phyloP scores from a whole-genome alignment of 345 rosid species.

The Brassica rapa region DNA sequence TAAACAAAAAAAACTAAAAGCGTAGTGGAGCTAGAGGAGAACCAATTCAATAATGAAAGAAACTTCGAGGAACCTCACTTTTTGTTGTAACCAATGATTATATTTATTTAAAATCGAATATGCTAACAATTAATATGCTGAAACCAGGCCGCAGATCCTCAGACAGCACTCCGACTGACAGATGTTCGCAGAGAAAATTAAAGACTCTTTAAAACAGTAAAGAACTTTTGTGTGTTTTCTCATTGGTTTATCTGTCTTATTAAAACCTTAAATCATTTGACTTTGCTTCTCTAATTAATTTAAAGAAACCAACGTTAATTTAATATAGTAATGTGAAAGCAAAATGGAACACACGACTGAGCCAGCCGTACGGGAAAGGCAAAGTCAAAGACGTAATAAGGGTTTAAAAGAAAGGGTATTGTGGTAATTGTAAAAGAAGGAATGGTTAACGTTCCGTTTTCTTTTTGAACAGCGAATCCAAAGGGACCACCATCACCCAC shows the following conservation, averaged over 20 bases:
- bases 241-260: background rate
- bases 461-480: constrained; percentile 24
- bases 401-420: background rate
- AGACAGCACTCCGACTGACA: constrained; percentile 30
- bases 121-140: background rate
- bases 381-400: constrained; percentile 31
- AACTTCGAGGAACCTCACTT: constrained; percentile 32
- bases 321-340: background rate
- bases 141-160: constrained; percentile 10
- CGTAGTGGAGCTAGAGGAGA: constrained; percentile 22
- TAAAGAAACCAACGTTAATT: background rate
- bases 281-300: background rate
- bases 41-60: constrained; percentile 23
- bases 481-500: constrained; percentile 28
- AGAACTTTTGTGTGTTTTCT: background rate
- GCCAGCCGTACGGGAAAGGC: constrained; percentile 29
- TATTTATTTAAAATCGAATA: background rate
- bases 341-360: constrained; percentile 26
- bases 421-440: background rate
- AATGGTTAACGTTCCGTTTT: constrained; percentile 20
- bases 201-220: background rate
- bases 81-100: background rate
- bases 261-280: constrained; percentile 19
- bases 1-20: background rate
- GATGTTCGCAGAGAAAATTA: constrained; percentile 5